phyloP scores from a whole-genome alignment of 1,284 basidiomycete species.

The Ustanciosporium gigantosporum region DNA sequence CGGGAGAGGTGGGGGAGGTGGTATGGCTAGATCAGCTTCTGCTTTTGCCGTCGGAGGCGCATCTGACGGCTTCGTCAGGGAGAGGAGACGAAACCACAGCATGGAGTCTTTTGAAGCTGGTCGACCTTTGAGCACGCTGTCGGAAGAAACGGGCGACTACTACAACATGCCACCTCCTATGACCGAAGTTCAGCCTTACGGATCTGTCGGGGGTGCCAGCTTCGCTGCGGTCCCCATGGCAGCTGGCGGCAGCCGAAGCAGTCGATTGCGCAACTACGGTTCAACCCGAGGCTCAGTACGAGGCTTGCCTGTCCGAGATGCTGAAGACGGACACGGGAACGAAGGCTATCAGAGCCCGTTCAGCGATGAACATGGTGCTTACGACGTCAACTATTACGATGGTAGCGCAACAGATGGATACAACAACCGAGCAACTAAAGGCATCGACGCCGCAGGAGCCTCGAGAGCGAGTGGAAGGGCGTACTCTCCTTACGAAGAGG shows the following conservation, averaged over 20 bases:
- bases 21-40: too few relatives aligned
- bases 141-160: slow-evolving; percentile 17
- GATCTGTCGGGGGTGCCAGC: slow-evolving; percentile 5
- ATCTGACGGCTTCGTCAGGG: slow-evolving; percentile 12
- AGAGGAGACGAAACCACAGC: slow-evolving; percentile 19
- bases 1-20: too few relatives aligned
- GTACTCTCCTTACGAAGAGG: slow-evolving; percentile 37
- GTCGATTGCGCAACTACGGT: slow-evolving; percentile 31
- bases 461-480: slow-evolving; percentile 4
- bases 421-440: slow-evolving; percentile 29
- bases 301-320: slow-evolving; percentile 10
- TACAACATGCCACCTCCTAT: slow-evolving; percentile 18
- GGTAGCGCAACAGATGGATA: slow-evolving; percentile 20
- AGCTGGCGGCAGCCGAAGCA: neutral
- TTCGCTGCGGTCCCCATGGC: neutral
- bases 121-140: slow-evolving; percentile 26
- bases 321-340: slow-evolving; percentile 9
- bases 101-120: slow-evolving; percentile 22
- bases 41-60: slow-evolving; percentile 36
- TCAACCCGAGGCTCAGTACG: slow-evolving; percentile 6
- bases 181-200: slow-evolving; percentile 20
- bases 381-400: slow-evolving; percentile 44
- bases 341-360: slow-evolving; percentile 9
- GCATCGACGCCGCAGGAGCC: slow-evolving; percentile 28
- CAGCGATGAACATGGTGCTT: slow-evolving; percentile 30